phyloP scores from a whole-genome alignment of 2,329 filamentous ascomycete species.

The Ascochyta lentis region DNA sequence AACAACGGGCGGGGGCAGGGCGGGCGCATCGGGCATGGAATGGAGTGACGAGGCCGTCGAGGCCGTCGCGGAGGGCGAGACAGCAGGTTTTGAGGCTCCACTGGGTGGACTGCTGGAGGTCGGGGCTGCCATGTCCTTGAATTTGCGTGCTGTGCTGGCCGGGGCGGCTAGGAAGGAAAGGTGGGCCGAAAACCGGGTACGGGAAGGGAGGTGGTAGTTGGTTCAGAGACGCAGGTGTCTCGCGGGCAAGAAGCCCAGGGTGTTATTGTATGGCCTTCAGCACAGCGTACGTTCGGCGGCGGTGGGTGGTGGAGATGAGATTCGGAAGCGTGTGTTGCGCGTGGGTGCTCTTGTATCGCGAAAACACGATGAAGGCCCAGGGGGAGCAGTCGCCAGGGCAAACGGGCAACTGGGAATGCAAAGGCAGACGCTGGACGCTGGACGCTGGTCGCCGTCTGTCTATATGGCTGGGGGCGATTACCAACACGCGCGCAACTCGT shows the following conservation, averaged over 20 bases:
- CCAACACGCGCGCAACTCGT: slow-evolving; percentile 13
- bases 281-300: slow-evolving; percentile 42
- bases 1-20: slow-evolving; percentile 36
- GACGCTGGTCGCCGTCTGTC: neutral
- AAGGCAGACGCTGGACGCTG: neutral
- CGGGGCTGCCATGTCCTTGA: slow-evolving; percentile 42
- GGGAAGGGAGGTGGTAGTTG: slow-evolving; percentile 5
- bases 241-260: slow-evolving; percentile 49
- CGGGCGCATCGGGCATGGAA: slow-evolving; percentile 45
- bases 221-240: slow-evolving; percentile 49
- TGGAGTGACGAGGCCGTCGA: slow-evolving; percentile 49
- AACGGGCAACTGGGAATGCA: neutral
- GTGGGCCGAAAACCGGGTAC: slow-evolving; percentile 23
- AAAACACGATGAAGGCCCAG: slow-evolving; percentile 38
- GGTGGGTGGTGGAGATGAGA: slow-evolving; percentile 39
- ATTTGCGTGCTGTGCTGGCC: slow-evolving; percentile 21
- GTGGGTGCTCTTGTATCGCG: slow-evolving; percentile 33
- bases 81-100: slow-evolving; percentile 35
- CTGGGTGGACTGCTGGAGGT: slow-evolving; percentile 36
- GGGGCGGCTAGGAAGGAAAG: slow-evolving; percentile 23
- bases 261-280: slow-evolving; percentile 47
- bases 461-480: slow-evolving; percentile 6
- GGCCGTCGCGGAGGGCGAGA: slow-evolving; percentile 42
- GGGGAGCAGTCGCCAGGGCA: slow-evolving; percentile 11
- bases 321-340: slow-evolving; percentile 37